Conservation (phyloP, 2,329 filamentous ascomycete species). For the Beauveria australis region DNA sequence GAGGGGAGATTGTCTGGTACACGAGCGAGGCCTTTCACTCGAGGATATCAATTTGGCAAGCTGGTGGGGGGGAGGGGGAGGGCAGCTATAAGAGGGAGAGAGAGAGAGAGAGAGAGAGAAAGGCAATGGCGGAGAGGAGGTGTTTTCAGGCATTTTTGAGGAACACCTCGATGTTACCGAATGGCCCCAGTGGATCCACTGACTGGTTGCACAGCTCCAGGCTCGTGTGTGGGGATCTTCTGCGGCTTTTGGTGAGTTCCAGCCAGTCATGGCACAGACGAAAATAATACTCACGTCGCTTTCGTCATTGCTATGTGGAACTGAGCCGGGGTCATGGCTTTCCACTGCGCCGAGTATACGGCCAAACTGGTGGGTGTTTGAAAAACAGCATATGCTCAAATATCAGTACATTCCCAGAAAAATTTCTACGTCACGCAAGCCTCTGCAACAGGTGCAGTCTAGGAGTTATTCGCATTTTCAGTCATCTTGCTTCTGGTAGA, state of each 20-base stretch:
- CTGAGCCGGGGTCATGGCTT: not conserved
- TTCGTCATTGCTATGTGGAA: slow-evolving; percentile 21
- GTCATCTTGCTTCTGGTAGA: no score
- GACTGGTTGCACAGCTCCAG: slow-evolving; percentile 10
- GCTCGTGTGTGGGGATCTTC: not conserved
- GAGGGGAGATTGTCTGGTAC: slow-evolving; percentile 22
- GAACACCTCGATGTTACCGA: not conserved
- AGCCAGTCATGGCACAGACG: slow-evolving; percentile 11
- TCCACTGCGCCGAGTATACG: slow-evolving; percentile 6
- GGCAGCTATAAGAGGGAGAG: slow-evolving; percentile 18
- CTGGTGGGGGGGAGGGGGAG: slow-evolving; percentile 13
- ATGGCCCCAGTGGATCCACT: slow-evolving; percentile 5
- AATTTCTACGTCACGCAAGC: not conserved
- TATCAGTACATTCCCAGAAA: not conserved
- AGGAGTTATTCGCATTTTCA: no score
- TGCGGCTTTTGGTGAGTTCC: not conserved
- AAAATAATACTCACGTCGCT: slow-evolving; percentile 23
- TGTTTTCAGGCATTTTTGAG: slow-evolving; percentile 16
- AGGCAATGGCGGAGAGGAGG: slow-evolving; percentile 19
- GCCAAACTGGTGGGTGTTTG: not conserved
- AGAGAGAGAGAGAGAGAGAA: slow-evolving; percentile 13
- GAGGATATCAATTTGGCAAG: slow-evolving; percentile 13
- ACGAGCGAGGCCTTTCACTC: slow-evolving; percentile 11
- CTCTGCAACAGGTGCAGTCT: not conserved
- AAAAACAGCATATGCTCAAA: not conserved